These are phyloP conservation scores for Symbiodinium pilosum DNA, from an alignment of 73 alveolate genomes.

Conservation along the genomic window DNA sequence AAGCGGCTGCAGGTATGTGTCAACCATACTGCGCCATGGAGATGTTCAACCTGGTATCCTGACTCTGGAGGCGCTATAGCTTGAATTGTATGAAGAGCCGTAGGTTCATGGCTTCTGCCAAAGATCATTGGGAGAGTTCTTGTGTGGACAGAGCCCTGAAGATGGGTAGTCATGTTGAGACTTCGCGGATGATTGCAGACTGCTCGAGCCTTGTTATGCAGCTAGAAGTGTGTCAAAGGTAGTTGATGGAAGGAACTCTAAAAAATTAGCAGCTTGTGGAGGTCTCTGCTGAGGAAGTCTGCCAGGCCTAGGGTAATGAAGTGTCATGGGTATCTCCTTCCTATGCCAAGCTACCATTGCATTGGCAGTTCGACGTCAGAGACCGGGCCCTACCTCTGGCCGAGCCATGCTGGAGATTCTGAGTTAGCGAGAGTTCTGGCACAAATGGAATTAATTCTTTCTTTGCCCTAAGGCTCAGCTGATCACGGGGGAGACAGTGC, in stretches of 20 bases:
- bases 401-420: not conserved
- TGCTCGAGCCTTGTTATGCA: too few relatives aligned
- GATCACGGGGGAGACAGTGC: not conserved
- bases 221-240: too few relatives aligned
- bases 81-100: too few relatives aligned
- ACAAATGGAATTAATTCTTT: too few relatives aligned
- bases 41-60: not conserved
- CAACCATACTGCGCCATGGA: not conserved
- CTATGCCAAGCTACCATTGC: not conserved
- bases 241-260: too few relatives aligned
- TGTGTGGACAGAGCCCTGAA: too few relatives aligned
- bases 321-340: not conserved
- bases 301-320: not conserved
- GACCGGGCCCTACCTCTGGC: not conserved
- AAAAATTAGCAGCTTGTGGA: too few relatives aligned
- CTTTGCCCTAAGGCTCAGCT: not conserved
- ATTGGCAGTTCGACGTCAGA: slow-evolving; percentile 7
- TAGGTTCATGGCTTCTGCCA: too few relatives aligned
- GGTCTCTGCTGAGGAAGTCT: not conserved
- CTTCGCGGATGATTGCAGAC: too few relatives aligned
- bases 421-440: too few relatives aligned
- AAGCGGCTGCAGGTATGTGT: not conserved
- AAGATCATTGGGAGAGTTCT: too few relatives aligned
- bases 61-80: not conserved
- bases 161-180: too few relatives aligned